phyloP scores from a whole-genome alignment of 2,329 filamentous ascomycete species.

The Calonectria hongkongensis region DNA sequence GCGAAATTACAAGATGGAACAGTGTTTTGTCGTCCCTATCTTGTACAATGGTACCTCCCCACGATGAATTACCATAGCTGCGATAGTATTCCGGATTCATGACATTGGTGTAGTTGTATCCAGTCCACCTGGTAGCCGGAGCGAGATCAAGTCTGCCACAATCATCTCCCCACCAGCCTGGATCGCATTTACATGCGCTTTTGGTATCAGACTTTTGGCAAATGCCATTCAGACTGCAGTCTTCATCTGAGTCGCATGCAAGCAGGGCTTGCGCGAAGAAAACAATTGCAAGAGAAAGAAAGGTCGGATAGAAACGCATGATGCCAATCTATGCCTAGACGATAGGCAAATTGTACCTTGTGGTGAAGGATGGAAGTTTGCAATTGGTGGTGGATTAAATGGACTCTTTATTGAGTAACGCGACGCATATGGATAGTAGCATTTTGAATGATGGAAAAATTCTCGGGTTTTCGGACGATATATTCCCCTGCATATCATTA shows the following conservation, averaged over 20 bases:
- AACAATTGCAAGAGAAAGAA: background rate
- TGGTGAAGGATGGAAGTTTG: background rate
- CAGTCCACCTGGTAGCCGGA: slow-evolving; percentile 9
- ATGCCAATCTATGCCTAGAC: background rate
- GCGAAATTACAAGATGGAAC: slow-evolving; percentile 9
- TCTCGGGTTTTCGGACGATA: background rate
- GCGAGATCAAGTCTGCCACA: slow-evolving; percentile 16
- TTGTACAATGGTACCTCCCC: slow-evolving; percentile 10
- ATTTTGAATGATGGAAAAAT: too few relatives aligned
- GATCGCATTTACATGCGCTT: background rate
- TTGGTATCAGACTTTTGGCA: background rate
- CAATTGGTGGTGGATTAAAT: background rate
- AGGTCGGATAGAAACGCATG: background rate
- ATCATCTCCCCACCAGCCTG: slow-evolving; percentile 16
- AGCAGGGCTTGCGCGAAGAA: background rate
- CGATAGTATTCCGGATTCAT: slow-evolving; percentile 8
- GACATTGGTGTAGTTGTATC: slow-evolving; percentile 11
- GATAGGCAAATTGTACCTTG: background rate
- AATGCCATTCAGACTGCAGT: slow-evolving; percentile 4
- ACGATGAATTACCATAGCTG: background rate
- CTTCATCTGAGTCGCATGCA: background rate
- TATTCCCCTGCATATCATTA: background rate
- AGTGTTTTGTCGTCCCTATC: slow-evolving; percentile 13
- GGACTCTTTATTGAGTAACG: background rate
- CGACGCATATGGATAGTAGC: too few relatives aligned